Evolutionary conservation across 768 basidiomycete genomes (phyloP).

Genomic region (Punctularia strigosozonata): DNA sequence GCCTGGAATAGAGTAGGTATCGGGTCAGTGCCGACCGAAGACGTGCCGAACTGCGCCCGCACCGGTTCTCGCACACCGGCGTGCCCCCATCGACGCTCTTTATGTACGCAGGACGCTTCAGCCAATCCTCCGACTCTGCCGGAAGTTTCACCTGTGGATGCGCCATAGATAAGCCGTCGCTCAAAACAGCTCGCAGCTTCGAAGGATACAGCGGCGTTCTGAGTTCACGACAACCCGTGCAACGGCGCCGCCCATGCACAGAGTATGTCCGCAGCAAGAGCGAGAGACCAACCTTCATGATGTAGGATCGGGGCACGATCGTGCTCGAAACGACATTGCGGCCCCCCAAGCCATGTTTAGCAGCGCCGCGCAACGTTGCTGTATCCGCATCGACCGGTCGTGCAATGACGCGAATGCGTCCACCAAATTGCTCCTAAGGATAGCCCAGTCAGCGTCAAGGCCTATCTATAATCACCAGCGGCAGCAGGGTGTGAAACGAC

Average conservation of each 20-base stretch:
- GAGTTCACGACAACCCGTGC: not conserved
- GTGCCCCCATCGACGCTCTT: slow-evolving; percentile 64
- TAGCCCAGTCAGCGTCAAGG: not conserved
- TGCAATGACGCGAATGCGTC: slow-evolving; percentile 61
- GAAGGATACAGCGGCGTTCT: not conserved
- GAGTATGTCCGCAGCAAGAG: slow-evolving; percentile 1
- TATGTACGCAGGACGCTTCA: slow-evolving; percentile 81
- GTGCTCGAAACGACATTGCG: slow-evolving; percentile 70
- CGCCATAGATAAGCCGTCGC: no score
- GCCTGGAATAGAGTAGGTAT: slow-evolving; percentile 25
- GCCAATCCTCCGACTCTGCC: slow-evolving; percentile 74
- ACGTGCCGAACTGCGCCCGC: slow-evolving; percentile 13
- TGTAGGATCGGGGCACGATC: slow-evolving; percentile 72
- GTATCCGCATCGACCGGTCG: slow-evolving; percentile 83
- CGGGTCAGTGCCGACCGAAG: slow-evolving; percentile 1
- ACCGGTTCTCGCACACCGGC: slow-evolving; percentile 79
- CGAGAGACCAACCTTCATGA: slow-evolving; percentile 57
- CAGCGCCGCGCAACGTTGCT: slow-evolving; percentile 81
- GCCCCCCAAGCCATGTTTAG: slow-evolving; percentile 73
- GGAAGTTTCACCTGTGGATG: slow-evolving; percentile 80
- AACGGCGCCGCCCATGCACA: not conserved
- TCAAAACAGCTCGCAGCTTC: not conserved
- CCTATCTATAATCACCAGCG: slow-evolving; percentile 6
- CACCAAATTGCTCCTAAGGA: slow-evolving; percentile 49
- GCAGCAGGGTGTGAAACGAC: slow-evolving; percentile 3